A percentile compares a stretch with the other conserved stretches of the same genome.
phyloP scores from a whole-genome alignment of 1,139 yeast species.

The Trichomonascaceae sp. region DNA sequence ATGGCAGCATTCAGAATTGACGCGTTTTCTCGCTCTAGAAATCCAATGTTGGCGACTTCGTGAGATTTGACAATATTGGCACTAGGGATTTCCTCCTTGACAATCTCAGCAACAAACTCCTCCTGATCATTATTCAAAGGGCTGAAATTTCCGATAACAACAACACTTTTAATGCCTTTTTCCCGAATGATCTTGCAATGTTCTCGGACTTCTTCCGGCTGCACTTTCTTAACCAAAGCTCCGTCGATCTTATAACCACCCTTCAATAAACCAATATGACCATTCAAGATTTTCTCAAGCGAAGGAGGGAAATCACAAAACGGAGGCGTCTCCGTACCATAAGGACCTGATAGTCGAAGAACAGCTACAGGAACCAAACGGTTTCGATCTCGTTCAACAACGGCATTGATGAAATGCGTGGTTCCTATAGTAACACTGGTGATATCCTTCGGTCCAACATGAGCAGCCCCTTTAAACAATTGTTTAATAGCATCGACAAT shows the following conservation, averaged over 20 bases:
- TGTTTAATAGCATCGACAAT: constrained; percentile 35
- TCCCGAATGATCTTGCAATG: constrained; percentile 31
- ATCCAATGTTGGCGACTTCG: constrained; percentile 38
- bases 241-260: constrained; percentile 42
- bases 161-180: constrained; percentile 33
- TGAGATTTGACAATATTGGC: constrained; percentile 36
- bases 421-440: constrained; percentile 41
- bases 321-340: constrained; percentile 34
- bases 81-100: constrained; percentile 30
- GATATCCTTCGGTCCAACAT: constrained; percentile 27
- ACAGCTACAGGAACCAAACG: constrained; percentile 39
- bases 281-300: constrained; percentile 30
- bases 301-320: constrained; percentile 40
- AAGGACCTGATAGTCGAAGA: constrained; percentile 37
- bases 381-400: constrained; percentile 38
- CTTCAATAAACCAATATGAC: constrained; percentile 31
- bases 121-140: constrained; percentile 36
- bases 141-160: constrained; percentile 37
- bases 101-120: constrained; percentile 28
- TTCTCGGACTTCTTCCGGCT: constrained; percentile 30
- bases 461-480: constrained; percentile 25
- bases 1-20: constrained; percentile 41
- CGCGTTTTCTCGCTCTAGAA: constrained; percentile 41
- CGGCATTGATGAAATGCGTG: constrained; percentile 43
- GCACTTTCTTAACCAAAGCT: constrained; percentile 29